phyloP scores from a whole-genome alignment of 2,329 filamentous ascomycete species.

The Meredithiella fracta region DNA sequence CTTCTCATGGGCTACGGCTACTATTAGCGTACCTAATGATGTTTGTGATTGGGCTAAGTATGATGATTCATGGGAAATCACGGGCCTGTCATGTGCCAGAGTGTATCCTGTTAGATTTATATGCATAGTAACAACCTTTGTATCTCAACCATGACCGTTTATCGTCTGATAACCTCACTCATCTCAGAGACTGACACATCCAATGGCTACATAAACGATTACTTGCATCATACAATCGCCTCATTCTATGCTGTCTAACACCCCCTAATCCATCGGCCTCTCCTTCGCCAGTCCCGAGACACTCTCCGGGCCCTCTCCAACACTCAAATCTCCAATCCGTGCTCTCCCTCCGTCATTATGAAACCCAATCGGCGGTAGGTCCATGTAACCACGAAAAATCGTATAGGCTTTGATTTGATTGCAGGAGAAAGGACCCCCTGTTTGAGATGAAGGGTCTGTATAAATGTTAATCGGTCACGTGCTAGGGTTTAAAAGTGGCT shows the following conservation, averaged over 20 bases:
- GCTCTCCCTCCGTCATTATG: not conserved
- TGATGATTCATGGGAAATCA: not conserved
- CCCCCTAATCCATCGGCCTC: no score
- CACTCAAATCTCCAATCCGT: not conserved
- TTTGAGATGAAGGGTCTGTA: not conserved
- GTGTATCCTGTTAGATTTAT: not conserved
- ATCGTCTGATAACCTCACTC: no score
- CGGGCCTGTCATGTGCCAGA: not conserved
- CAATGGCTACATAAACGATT: no score
- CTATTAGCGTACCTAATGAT: no score
- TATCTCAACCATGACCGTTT: no score
- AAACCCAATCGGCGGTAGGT: constrained; percentile 1
- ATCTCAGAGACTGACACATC: no score
- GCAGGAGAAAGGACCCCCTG: constrained; percentile 3
- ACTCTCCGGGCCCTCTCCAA: no score
- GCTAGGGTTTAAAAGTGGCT: not conserved
- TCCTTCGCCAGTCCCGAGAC: no score
- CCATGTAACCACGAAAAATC: constrained; percentile 5
- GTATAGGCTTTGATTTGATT: constrained; percentile 2
- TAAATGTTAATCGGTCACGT: not conserved
- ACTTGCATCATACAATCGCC: no score
- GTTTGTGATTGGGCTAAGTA: not conserved
- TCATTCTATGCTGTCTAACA: no score
- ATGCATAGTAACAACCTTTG: not conserved
- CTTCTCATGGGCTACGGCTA: no score